Evolutionary conservation across 345 rosid species (phyloP).

Genomic region (Syzygium oleosum): DNA sequence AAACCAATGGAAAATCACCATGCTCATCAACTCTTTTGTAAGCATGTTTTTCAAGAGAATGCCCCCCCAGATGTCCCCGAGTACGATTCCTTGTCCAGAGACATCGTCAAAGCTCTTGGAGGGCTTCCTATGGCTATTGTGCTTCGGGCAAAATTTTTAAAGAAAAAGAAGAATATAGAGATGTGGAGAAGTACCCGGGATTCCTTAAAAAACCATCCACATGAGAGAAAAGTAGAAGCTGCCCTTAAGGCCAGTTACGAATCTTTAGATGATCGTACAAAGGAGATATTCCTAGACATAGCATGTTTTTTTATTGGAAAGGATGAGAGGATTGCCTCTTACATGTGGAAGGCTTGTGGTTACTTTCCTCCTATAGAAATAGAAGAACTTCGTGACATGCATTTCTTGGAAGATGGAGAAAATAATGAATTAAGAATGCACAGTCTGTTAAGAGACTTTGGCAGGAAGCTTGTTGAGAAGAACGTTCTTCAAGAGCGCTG

Average conservation of each 20-base stretch:
- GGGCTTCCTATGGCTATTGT: background rate
- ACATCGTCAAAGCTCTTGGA: background rate
- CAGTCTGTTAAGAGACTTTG: background rate
- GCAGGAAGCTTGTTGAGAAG: background rate
- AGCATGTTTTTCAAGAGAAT: background rate
- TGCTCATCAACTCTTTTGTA: background rate
- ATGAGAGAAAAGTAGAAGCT: no score
- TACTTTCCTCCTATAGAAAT: background rate
- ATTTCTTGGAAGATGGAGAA: background rate
- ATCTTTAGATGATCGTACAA: background rate
- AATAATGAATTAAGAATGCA: background rate
- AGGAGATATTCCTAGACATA: conserved; percentile 1
- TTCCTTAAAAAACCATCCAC: background rate
- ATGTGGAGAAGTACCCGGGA: background rate
- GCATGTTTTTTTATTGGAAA: background rate
- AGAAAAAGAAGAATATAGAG: no score
- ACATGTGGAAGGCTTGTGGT: background rate
- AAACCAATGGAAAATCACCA: background rate
- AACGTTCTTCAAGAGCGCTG: background rate
- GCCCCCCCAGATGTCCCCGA: background rate
- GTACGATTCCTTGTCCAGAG: background rate
- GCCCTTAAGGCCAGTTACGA: background rate
- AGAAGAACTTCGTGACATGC: background rate
- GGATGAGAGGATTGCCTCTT: background rate
- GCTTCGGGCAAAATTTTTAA: background rate